Evolutionary conservation across 805 yeast species (phyloP), one percentile per base, ranked within the genome.

Genomic region (Schizosaccharomyces lindneri): DNA sequence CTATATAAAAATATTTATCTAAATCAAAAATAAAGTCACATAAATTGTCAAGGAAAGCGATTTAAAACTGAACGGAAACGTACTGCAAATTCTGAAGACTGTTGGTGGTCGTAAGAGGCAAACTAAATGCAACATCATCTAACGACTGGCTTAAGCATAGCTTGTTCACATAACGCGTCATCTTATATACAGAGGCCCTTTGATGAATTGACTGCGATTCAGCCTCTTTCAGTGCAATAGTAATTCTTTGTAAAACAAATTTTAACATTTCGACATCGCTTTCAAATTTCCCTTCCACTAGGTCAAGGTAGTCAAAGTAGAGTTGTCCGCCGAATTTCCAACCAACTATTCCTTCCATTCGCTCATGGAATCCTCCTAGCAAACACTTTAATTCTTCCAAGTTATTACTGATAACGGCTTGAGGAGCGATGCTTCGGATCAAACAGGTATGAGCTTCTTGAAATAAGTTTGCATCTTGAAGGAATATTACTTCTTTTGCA

Each of bases 381-480:
- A 71, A 59, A 5, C 63, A 65, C 21, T 59, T 61, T 13, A 73
- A 62, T 15, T 61, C 61, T 21, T 55, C 64, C 5, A 65, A 60
- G 15, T 69, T 71, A 62, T 78, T 76, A n/a, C 78, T 74, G 17
- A 82, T 77, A 0, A 89, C 79, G 2, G 83, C 78, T 15, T 71
- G 69, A 7, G 97, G 97, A 0, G 90, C 97, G 39, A 87, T 83
- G 2, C 75, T 69, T 0, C 73, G 68, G 7, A 82, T 66, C 3
- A 86, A 71, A 0, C 80, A 72, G 1, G 71, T 68, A 67, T 86
- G 93, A 0, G 95, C 95, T 48, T 79, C 81, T 0, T 71, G 74
- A 73, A 79, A 79, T 60, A 77, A 69, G 11, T 73, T 74, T 0
- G 95, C 95, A 13, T 74, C 75, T 0, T 87, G 71, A 59, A 84